These are phyloP conservation scores for Priceomyces haplophilus DNA, from an alignment of 805 yeast species.

Conservation along the genomic window DNA sequence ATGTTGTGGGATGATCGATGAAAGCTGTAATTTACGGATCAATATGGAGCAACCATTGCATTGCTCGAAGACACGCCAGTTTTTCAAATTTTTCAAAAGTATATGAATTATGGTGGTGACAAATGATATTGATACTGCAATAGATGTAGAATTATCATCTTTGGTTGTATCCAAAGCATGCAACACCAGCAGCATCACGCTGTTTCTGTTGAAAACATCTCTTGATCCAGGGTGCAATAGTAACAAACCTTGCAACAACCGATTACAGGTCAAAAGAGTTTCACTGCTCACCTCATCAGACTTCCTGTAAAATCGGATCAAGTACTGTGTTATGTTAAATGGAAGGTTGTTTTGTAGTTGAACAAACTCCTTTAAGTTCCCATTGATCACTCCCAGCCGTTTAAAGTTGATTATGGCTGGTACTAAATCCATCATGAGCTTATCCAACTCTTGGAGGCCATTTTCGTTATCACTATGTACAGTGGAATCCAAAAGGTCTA, in stretches of 20 bases:
- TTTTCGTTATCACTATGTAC: constrained; percentile 3
- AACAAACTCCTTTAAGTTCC: constrained; percentile 26
- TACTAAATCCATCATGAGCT: constrained; percentile 15
- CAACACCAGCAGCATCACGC: constrained; percentile 38
- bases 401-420: constrained; percentile 14
- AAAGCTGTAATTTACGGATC: constrained; percentile 36
- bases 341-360: constrained; percentile 51
- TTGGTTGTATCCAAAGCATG: constrained; percentile 17
- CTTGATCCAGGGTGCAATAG: constrained; percentile 58
- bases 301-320: constrained; percentile 16
- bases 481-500: constrained; percentile 16
- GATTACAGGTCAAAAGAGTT: constrained; percentile 20
- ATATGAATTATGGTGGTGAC: constrained; percentile 58
- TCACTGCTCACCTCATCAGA: constrained; percentile 7
- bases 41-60: constrained; percentile 53
- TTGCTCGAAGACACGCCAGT: constrained; percentile 56
- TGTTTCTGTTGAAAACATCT: constrained; percentile 40
- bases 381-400: constrained; percentile 1
- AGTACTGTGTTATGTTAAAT: constrained; percentile 45
- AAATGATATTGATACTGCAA: constrained; percentile 26
- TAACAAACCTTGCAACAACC: constrained; percentile 56
- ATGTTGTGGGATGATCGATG: constrained; percentile 14
- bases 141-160: constrained; percentile 1
- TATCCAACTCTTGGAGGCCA: constrained; percentile 19
- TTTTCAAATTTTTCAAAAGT: constrained; percentile 54